These are phyloP conservation scores for Pichia cactophila DNA, from an alignment of 1,139 yeast genomes.

Conservation along the genomic window DNA sequence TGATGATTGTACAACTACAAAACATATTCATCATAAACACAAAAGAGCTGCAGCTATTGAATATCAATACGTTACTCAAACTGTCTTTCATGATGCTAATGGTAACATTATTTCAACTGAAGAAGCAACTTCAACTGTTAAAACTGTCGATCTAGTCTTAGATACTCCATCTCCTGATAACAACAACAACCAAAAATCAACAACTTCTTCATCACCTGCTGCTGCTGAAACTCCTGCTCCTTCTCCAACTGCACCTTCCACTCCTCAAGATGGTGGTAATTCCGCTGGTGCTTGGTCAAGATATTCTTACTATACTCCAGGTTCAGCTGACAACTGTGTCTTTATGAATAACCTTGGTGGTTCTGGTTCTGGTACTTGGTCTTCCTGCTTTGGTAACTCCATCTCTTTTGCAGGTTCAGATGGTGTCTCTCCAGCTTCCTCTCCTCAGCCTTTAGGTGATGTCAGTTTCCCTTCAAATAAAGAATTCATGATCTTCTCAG, in stretches of 20 bases:
- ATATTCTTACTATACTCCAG: slow-evolving; percentile 64
- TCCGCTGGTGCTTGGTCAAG: slow-evolving; percentile 62
- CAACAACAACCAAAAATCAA: slow-evolving; percentile 3
- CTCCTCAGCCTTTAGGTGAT: slow-evolving; percentile 55
- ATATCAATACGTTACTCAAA: slow-evolving; percentile 64
- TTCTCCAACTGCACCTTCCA: slow-evolving; percentile 24
- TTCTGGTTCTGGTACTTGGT: slow-evolving; percentile 80
- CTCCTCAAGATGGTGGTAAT: slow-evolving; percentile 30
- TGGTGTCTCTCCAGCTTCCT: slow-evolving; percentile 59
- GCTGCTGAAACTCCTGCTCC: slow-evolving; percentile 19
- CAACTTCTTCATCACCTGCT: slow-evolving; percentile 7
- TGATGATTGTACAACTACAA: slow-evolving; percentile 28
- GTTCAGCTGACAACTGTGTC: slow-evolving; percentile 59
- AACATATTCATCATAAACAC: slow-evolving; percentile 29
- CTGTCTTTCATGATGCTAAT: slow-evolving; percentile 44
- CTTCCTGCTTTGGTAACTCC: slow-evolving; percentile 79
- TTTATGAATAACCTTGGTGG: slow-evolving; percentile 82
- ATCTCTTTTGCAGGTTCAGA: slow-evolving; percentile 71
- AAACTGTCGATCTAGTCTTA: slow-evolving; percentile 25
- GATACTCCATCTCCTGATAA: slow-evolving; percentile 25
- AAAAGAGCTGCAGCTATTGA: slow-evolving; percentile 47
- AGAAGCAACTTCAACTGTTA: slow-evolving; percentile 24
- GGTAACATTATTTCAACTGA: slow-evolving; percentile 20
- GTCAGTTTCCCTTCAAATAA: slow-evolving; percentile 61
- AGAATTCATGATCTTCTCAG: slow-evolving; percentile 75